Conservation (phyloP, 2,329 filamentous ascomycete species). For the Diaporthe aspalathi region DNA sequence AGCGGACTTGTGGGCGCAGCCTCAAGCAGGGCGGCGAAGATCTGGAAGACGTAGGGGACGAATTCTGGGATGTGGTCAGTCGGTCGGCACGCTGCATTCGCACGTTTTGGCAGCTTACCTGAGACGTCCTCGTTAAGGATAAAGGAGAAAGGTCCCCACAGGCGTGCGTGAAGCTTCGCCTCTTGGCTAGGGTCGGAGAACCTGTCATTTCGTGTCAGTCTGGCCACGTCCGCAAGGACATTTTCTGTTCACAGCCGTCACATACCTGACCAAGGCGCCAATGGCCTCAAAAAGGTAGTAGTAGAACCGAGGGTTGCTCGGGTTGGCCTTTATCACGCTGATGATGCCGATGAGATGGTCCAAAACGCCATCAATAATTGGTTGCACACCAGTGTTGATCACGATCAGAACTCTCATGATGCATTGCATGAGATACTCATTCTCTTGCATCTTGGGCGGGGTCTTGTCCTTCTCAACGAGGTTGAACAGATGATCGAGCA, state of each 20-base stretch:
- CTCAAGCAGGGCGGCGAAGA: slow-evolving; percentile 91
- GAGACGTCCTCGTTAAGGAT: slow-evolving; percentile 86
- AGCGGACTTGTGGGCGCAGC: slow-evolving; percentile 83
- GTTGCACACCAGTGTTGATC: slow-evolving; percentile 82
- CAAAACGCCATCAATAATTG: slow-evolving; percentile 82
- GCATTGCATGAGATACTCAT: slow-evolving; percentile 98
- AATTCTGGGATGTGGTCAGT: slow-evolving; percentile 74
- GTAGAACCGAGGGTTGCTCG: slow-evolving; percentile 97
- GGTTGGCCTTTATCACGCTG: slow-evolving; percentile 91
- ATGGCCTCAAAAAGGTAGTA: slow-evolving; percentile 98
- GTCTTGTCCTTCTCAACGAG: slow-evolving; percentile 87
- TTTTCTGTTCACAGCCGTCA: background rate
- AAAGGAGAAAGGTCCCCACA: slow-evolving; percentile 85
- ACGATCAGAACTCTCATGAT: slow-evolving; percentile 98
- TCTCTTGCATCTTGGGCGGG: slow-evolving; percentile 95
- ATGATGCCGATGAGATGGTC: slow-evolving; percentile 89
- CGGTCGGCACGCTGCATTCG: background rate
- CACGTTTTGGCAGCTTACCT: slow-evolving; percentile 60
- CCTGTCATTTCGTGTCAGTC: slow-evolving; percentile 55
- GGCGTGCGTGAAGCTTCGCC: slow-evolving; percentile 78
- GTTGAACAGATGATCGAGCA: slow-evolving; percentile 89
- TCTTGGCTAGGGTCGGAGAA: slow-evolving; percentile 74
- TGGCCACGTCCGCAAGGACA: background rate
- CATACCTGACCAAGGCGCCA: slow-evolving; percentile 82
- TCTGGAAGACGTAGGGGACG: slow-evolving; percentile 94